Evolutionary conservation across 371 early-diverging fungal genomes (phyloP).

Genomic region (Capillidium rhysosporum): DNA sequence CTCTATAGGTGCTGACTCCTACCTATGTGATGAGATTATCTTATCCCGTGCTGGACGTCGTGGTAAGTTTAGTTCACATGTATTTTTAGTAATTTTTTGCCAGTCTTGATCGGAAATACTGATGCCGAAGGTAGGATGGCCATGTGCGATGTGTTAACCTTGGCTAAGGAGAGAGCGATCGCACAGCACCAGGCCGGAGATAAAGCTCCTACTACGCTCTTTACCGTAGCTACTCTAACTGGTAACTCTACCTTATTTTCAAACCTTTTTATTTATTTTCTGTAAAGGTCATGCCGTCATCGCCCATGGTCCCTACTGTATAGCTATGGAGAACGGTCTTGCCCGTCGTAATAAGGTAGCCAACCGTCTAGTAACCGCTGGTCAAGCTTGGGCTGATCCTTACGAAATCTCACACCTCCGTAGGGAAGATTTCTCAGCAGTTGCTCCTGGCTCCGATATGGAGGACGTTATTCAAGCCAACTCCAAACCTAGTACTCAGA

Average conservation of each 20-base stretch:
- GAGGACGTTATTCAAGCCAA: constrained; percentile 75
- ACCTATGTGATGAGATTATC: constrained; percentile 67
- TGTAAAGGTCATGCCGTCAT: constrained; percentile 39
- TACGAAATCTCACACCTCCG: constrained; percentile 66
- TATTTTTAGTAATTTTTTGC: too few species aligned
- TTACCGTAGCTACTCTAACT: constrained; percentile 75
- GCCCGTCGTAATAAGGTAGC: constrained; percentile 41
- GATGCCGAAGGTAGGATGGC: constrained; percentile 88
- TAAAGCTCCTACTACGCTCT: constrained; percentile 31
- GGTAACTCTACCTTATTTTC: constrained; percentile 14
- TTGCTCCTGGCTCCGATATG: constrained; percentile 29
- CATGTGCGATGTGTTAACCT: constrained; percentile 62
- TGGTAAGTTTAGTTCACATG: neutral
- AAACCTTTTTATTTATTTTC: too few species aligned
- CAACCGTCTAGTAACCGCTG: constrained; percentile 39
- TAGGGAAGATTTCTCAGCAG: constrained; percentile 52
- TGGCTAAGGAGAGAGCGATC: constrained; percentile 51
- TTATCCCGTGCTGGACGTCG: constrained; percentile 60
- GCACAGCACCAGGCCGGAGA: constrained; percentile 21
- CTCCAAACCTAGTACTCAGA: constrained; percentile 42
- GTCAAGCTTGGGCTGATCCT: constrained; percentile 55
- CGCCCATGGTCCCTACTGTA: constrained; percentile 58
- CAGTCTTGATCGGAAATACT: constrained; percentile 61
- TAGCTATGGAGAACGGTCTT: constrained; percentile 60
- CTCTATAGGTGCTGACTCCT: constrained; percentile 56